Conservation (phyloP, 805 yeast genomes). For the Candida stauntonica region DNA sequence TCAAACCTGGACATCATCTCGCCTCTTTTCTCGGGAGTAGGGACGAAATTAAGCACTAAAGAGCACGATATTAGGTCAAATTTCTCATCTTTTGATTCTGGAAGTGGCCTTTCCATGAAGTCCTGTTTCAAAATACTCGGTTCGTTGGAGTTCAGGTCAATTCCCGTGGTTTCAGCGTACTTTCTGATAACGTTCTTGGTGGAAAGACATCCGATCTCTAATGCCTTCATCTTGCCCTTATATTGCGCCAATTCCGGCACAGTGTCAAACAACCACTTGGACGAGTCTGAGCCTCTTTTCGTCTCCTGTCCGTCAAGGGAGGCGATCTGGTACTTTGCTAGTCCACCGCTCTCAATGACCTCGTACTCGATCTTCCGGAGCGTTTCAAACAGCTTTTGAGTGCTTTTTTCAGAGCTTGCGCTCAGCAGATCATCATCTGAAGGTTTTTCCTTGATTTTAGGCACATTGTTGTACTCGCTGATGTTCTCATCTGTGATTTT, state of each 20-base stretch:
- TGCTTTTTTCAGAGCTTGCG: slow-evolving; percentile 13
- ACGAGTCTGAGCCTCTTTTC: slow-evolving; percentile 88
- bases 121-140: slow-evolving; percentile 72
- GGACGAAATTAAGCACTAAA: slow-evolving; percentile 83
- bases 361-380: slow-evolving; percentile 60
- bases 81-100: slow-evolving; percentile 38
- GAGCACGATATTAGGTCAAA: slow-evolving; percentile 78
- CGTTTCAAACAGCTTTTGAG: slow-evolving; percentile 22
- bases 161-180: slow-evolving; percentile 38
- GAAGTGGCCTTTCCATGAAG: slow-evolving; percentile 73
- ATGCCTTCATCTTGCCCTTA: slow-evolving; percentile 35
- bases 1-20: slow-evolving; percentile 65
- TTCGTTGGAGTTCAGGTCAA: slow-evolving; percentile 79
- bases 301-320: slow-evolving; percentile 78
- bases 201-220: slow-evolving; percentile 83
- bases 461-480: slow-evolving; percentile 4
- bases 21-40: slow-evolving; percentile 67
- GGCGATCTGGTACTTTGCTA: slow-evolving; percentile 77
- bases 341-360: slow-evolving; percentile 64
- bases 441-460: slow-evolving; percentile 9
- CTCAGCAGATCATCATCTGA: slow-evolving; percentile 18
- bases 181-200: slow-evolving; percentile 60
- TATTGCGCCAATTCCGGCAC: slow-evolving; percentile 34
- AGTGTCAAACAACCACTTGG: slow-evolving; percentile 76
- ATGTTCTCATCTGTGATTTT: slow-evolving; percentile 26